Conservation (phyloP, 2,329 filamentous ascomycete species). For the Botrytis galanthina region DNA sequence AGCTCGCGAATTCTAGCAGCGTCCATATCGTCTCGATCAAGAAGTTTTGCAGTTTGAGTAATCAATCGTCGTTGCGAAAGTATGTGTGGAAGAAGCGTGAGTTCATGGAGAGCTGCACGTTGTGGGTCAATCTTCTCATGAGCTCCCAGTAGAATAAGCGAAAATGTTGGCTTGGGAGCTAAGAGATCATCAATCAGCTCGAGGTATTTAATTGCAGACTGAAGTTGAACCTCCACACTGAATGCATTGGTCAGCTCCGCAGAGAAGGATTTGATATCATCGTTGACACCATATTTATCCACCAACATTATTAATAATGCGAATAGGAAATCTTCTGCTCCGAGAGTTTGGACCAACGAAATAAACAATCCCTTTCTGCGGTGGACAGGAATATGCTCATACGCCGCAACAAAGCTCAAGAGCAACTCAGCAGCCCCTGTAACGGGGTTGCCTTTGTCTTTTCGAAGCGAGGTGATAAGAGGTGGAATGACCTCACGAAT, state of each 20-base stretch:
- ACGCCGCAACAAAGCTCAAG: slow-evolving; percentile 94
- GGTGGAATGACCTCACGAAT: slow-evolving; percentile 93
- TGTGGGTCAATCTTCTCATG: slow-evolving; percentile 49
- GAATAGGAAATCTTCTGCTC: slow-evolving; percentile 82
- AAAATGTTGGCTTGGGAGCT: slow-evolving; percentile 70
- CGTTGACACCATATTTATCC: slow-evolving; percentile 81
- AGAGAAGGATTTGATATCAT: slow-evolving; percentile 71
- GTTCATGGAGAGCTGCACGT: slow-evolving; percentile 52
- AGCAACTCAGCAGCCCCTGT: slow-evolving; percentile 84
- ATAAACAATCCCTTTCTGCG: slow-evolving; percentile 79
- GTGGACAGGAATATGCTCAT: slow-evolving; percentile 91
- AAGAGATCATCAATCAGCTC: slow-evolving; percentile 73
- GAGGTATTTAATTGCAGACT: slow-evolving; percentile 74
- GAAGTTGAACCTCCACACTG: slow-evolving; percentile 70
- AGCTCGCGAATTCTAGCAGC: slow-evolving; percentile 63
- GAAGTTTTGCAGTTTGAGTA: slow-evolving; percentile 53
- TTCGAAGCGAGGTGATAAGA: slow-evolving; percentile 78
- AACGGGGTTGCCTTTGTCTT: slow-evolving; percentile 73
- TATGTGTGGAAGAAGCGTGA: slow-evolving; percentile 57
- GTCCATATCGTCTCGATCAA: slow-evolving; percentile 63
- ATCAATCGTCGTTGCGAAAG: slow-evolving; percentile 58
- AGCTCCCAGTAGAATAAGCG: slow-evolving; percentile 67
- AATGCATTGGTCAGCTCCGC: slow-evolving; percentile 72
- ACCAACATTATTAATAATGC: slow-evolving; percentile 84
- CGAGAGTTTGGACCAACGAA: slow-evolving; percentile 80